Conservation (phyloP, 2,329 filamentous ascomycete genomes). For the Parastagonospora nodorum region DNA sequence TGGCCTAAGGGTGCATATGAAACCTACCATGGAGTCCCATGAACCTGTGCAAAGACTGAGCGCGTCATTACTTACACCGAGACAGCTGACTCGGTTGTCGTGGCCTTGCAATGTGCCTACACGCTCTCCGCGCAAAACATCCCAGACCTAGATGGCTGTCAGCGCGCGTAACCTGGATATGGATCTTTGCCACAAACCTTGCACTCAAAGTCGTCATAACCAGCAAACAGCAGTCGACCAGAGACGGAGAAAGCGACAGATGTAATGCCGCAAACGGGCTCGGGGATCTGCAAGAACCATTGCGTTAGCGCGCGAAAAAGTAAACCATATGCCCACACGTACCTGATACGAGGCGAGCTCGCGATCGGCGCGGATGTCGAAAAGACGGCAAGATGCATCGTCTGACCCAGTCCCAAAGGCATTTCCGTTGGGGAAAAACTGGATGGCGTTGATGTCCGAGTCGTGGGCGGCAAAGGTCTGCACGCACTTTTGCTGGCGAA, state of each 20-base stretch:
- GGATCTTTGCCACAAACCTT: slow-evolving; percentile 68
- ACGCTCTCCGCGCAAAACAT: slow-evolving; percentile 93
- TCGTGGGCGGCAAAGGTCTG: slow-evolving; percentile 99
- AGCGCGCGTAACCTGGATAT: slow-evolving; percentile 45
- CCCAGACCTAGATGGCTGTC: slow-evolving; percentile 76
- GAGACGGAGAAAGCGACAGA: slow-evolving; percentile 98
- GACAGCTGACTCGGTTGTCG: slow-evolving; percentile 97
- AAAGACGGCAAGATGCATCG: slow-evolving; percentile 94
- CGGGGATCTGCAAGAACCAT: slow-evolving; percentile 75
- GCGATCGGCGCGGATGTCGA: slow-evolving; percentile 95
- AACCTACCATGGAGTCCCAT: slow-evolving; percentile 95
- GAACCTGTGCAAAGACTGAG: slow-evolving; percentile 99
- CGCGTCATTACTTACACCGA: slow-evolving; percentile 98
- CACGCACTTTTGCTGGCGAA: slow-evolving; percentile 95
- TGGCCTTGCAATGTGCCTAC: slow-evolving; percentile 96
- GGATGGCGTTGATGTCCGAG: slow-evolving; percentile 98
- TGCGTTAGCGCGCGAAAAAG: slow-evolving; percentile 30
- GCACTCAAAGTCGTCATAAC: slow-evolving; percentile 99
- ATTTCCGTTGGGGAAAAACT: slow-evolving; percentile 99
- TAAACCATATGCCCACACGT: background rate
- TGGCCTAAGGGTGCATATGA: slow-evolving; percentile 5
- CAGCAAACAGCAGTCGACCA: slow-evolving; percentile 90
- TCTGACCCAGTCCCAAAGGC: slow-evolving; percentile 98
- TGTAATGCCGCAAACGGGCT: slow-evolving; percentile 96
- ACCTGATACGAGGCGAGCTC: slow-evolving; percentile 68